Evolutionary conservation across 148 eudicot species (phyloP), one percentile per base, ranked within the genome.

Genomic region (Fagopyrum tataricum): DNA sequence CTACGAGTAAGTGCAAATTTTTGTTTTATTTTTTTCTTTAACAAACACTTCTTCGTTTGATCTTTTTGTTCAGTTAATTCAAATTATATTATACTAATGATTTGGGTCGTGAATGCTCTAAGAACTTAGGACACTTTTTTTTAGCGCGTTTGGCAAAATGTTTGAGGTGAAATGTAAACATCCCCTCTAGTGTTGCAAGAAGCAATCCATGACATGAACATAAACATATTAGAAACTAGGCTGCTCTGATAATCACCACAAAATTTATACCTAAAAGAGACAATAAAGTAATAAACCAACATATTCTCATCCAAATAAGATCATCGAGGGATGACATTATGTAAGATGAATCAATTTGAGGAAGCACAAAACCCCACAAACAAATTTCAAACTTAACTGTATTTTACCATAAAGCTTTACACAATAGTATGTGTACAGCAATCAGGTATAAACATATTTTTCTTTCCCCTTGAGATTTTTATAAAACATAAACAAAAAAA

Each of bases 341-440:
- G 67, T 61, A 26, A 44, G 20, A 40, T 37, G 71, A 41, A 40
- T 46, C 71, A 7, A 41, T 66, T 66, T 8, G 70, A 31, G 17
- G 20, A 13, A 20, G 11, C 6, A 66, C 6, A n/a, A 42, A 68
- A 41, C 39, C 71, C 41, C 8, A 17, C 71, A 41, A 6, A 68
- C 4, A 18, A 67, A 23, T 8, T 7, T 12, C 17, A 13, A 62
- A 23, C 56, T 52, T 62, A 67, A 23, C 71, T 42, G 71, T 18
- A 67, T 58, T 58, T 14, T 44, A 68, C 71, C 48, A 41, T 40
- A 68, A n/a, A 41, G 48, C 37, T 4, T 41, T 4, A 44, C 71
- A 68, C 71, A 15, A 15, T 12, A 40, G 47, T 68, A 68, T 7
- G 71, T 44, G 71, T 68, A 68, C 24, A 68, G 18, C 71, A 68